Percentiles rank a stretch among this genome's conserved stretches.
phyloP scores from a whole-genome alignment of 2,329 filamentous ascomycete genomes.

The Paraphoma chrysanthemicola region DNA sequence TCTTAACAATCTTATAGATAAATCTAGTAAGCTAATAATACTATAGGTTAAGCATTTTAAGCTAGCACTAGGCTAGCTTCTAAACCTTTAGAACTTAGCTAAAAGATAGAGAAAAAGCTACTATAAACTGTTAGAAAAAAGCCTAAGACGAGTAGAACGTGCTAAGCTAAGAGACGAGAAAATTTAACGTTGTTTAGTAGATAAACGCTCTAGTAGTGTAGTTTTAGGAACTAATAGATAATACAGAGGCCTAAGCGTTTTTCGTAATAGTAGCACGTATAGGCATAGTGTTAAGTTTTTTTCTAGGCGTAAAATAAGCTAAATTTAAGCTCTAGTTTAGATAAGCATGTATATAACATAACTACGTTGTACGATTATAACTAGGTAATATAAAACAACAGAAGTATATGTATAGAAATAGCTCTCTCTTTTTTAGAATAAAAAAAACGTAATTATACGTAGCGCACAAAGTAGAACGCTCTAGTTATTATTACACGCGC shows the following conservation, averaged over 20 bases:
- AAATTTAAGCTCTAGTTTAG: background rate
- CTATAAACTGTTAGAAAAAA: background rate
- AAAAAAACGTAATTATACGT: background rate
- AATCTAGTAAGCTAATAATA: background rate
- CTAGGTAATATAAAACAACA: no score
- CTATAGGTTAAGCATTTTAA: background rate
- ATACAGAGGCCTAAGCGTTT: background rate
- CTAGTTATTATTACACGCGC: no score
- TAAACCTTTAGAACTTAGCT: background rate
- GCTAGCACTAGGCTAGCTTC: background rate
- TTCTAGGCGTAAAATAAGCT: background rate
- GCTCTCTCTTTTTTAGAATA: background rate
- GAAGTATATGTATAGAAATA: background rate
- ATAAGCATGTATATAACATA: background rate
- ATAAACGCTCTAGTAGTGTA: background rate
- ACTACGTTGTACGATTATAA: background rate
- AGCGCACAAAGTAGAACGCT: background rate
- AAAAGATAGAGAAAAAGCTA: background rate
- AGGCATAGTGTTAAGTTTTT: constrained; percentile 6
- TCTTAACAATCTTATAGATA: background rate
- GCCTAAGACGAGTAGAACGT: background rate
- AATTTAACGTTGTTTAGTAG: background rate
- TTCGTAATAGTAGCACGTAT: constrained; percentile 4
- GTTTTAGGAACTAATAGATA: background rate
- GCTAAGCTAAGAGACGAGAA: background rate